Percentiles rank a stretch among this genome's conserved stretches.
phyloP scores from a whole-genome alignment of 2,329 filamentous ascomycete species.

The Coleophoma crateriformis region DNA sequence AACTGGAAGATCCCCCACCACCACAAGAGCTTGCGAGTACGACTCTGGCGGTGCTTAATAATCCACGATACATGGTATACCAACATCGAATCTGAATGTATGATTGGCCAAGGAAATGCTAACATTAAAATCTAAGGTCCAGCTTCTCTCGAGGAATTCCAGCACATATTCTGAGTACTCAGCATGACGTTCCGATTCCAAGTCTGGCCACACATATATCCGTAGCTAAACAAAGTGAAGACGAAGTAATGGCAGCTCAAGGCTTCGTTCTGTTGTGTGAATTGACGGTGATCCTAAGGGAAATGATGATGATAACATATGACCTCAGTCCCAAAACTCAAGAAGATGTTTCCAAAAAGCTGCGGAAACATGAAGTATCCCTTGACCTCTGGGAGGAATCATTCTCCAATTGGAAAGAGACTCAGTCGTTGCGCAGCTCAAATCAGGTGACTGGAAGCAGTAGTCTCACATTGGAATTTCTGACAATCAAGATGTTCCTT shows the following conservation, averaged over 20 bases:
- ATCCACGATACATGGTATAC: constrained; percentile 48
- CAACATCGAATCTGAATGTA: too few relatives aligned
- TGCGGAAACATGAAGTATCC: constrained; percentile 8
- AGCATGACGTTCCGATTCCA: constrained; percentile 17
- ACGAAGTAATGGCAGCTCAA: neutral
- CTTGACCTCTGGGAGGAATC: constrained; percentile 15
- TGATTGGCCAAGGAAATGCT: neutral
- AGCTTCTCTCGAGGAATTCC: constrained; percentile 19
- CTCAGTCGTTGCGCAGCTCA: neutral
- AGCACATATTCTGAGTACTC: constrained; percentile 7
- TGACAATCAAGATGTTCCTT: constrained; percentile 12
- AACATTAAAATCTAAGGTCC: constrained; percentile 5
- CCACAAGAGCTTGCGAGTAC: constrained; percentile 45
- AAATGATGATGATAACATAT: constrained; percentile 13
- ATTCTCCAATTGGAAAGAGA: constrained; percentile 1
- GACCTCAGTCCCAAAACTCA: constrained; percentile 1
- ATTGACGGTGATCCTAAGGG: constrained; percentile 14
- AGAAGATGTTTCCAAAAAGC: constrained; percentile 3
- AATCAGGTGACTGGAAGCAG: constrained; percentile 6
- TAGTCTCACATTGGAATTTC: constrained; percentile 9
- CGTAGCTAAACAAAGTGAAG: neutral
- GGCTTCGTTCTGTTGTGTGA: constrained; percentile 14
- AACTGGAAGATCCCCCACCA: constrained; percentile 43
- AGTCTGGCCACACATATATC: constrained; percentile 6
- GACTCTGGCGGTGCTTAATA: constrained; percentile 50